Conservation (phyloP, 441 rosid genomes). For the Erodium texanum region DNA sequence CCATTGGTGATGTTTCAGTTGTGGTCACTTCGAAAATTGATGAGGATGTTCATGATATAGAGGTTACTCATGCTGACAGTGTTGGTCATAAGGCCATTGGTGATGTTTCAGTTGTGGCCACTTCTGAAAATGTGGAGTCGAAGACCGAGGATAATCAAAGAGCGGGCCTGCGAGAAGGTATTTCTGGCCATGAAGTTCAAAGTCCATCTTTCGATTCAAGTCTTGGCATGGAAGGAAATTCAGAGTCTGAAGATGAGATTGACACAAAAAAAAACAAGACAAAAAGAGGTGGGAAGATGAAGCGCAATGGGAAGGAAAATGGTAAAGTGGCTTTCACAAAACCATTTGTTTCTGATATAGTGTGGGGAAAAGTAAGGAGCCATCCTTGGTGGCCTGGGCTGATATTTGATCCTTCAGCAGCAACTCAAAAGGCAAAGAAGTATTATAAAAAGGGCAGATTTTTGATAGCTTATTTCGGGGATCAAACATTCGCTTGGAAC, state of each 20-base stretch:
- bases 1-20: background rate
- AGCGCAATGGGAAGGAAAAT: background rate
- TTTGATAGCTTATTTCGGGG: constrained; percentile 67
- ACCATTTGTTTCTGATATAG: constrained; percentile 45
- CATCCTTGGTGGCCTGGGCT: constrained; percentile 98
- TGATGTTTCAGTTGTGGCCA: background rate
- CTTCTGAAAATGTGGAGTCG: background rate
- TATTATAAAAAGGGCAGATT: constrained; percentile 41
- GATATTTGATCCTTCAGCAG: constrained; percentile 46
- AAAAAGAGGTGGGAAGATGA: background rate
- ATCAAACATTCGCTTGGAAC: constrained; percentile 70
- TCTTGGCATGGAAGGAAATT: background rate
- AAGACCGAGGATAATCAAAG: background rate
- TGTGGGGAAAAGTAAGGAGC: constrained; percentile 86
- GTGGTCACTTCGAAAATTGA: background rate
- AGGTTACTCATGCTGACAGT: too few species aligned
- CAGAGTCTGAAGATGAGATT: constrained; percentile 2
- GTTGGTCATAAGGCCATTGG: too few species aligned
- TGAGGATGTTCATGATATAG: background rate
- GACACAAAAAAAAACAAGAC: background rate
- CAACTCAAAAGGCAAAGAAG: constrained; percentile 55
- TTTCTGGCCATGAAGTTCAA: background rate
- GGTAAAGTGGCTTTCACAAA: constrained; percentile 6
- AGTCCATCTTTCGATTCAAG: background rate
- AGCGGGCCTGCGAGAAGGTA: background rate